Evolutionary conservation across 1,284 basidiomycete species (phyloP).

Genomic region (Chiua sp.): DNA sequence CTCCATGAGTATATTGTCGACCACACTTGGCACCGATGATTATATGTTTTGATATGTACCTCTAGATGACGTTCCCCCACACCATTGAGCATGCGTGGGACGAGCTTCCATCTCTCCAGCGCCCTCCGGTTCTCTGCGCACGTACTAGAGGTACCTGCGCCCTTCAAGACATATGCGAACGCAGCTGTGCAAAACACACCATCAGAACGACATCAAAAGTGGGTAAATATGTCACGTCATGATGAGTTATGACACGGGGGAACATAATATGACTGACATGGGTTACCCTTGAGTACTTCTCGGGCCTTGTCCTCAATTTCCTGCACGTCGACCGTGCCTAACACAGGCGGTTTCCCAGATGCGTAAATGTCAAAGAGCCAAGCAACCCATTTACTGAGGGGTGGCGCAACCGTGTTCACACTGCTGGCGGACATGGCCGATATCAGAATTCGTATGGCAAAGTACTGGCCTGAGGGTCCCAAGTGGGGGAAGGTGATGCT

Average conservation of each 20-base stretch:
- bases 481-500: background rate
- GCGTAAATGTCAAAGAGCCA: slow-evolving; percentile 31
- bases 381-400: slow-evolving; percentile 22
- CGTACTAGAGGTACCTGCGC: slow-evolving; percentile 65
- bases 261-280: slow-evolving; percentile 32
- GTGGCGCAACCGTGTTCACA: slow-evolving; percentile 27
- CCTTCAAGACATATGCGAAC: slow-evolving; percentile 66
- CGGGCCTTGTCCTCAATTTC: slow-evolving; percentile 51
- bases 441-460: too few relatives aligned
- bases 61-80: slow-evolving; percentile 66
- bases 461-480: too few relatives aligned
- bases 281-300: slow-evolving; percentile 46
- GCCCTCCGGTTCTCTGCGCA: slow-evolving; percentile 59
- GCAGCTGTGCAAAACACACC: slow-evolving; percentile 46
- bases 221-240: too few relatives aligned
- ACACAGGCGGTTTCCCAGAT: slow-evolving; percentile 36
- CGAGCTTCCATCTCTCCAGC: slow-evolving; percentile 65
- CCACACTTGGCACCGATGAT: too few relatives aligned
- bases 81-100: slow-evolving; percentile 81
- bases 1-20: too few relatives aligned
- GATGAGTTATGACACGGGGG: background rate
- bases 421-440: too few relatives aligned
- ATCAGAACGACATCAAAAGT: too few relatives aligned
- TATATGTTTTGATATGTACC: slow-evolving; percentile 39
- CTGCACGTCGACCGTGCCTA: slow-evolving; percentile 46